Evolutionary conservation across 345 rosid species (phyloP).

Genomic region (Ailanthus altissimus): DNA sequence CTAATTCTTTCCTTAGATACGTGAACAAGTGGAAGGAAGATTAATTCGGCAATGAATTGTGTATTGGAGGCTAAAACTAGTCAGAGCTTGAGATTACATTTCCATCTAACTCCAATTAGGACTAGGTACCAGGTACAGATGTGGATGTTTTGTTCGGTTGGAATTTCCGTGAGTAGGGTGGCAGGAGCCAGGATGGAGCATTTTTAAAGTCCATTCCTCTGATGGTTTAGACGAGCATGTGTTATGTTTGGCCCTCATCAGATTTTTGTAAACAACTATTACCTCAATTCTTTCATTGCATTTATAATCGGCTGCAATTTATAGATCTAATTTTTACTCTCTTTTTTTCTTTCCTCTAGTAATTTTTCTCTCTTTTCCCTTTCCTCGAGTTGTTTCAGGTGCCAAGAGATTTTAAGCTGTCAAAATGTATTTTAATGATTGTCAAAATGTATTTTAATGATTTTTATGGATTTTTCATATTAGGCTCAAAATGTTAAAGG

Average conservation of each 20-base stretch:
- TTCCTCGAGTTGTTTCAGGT: neutral
- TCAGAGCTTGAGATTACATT: neutral
- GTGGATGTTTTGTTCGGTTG: neutral
- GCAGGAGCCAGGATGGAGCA: neutral
- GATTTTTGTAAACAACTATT: neutral
- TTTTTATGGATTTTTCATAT: too few relatives aligned
- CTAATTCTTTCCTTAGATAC: slow-evolving; percentile 71
- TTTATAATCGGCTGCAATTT: neutral
- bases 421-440: too few relatives aligned
- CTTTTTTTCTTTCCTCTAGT: neutral
- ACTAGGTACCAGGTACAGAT: neutral
- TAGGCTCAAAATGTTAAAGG: too few relatives aligned
- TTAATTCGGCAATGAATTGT: slow-evolving; percentile 21
- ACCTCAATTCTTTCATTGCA: slow-evolving; percentile 13
- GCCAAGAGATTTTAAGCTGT: neutral
- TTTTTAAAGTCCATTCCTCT: slow-evolving; percentile 6
- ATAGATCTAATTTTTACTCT: neutral
- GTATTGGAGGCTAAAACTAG: neutral
- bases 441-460: too few relatives aligned
- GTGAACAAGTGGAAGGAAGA: slow-evolving; percentile 96
- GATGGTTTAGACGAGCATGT: neutral
- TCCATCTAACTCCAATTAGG: neutral
- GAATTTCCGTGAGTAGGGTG: neutral
- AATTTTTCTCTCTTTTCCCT: neutral
- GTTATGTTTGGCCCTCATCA: slow-evolving; percentile 1